Evolutionary conservation across 768 basidiomycete species (phyloP).

Genomic region (Termitomyces eurrhizus): DNA sequence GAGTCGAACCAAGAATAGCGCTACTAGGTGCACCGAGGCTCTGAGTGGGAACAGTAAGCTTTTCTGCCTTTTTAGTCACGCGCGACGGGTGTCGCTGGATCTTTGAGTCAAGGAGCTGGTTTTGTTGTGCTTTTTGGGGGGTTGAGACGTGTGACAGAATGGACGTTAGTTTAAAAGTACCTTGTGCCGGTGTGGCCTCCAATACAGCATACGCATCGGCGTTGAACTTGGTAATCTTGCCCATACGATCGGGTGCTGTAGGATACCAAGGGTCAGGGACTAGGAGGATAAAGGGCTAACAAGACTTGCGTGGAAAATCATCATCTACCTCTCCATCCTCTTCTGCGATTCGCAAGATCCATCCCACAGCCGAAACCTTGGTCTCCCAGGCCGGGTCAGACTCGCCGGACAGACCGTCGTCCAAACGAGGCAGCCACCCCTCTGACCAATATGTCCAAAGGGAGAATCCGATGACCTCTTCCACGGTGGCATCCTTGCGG

Average conservation of each 20-base stretch:
- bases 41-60: constrained; percentile 39
- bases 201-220: constrained; percentile 88
- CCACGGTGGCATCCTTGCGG: constrained; percentile 84
- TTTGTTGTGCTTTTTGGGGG: constrained; percentile 54
- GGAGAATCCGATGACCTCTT: constrained; percentile 93
- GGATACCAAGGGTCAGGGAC: constrained; percentile 5
- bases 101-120: constrained; percentile 71
- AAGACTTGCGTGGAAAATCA: constrained; percentile 81
- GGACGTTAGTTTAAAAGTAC: constrained; percentile 33
- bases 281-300: background rate
- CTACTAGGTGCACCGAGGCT: constrained; percentile 40
- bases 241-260: constrained; percentile 86
- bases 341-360: constrained; percentile 92
- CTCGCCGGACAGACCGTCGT: constrained; percentile 57
- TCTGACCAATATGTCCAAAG: constrained; percentile 94
- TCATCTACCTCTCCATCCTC: constrained; percentile 98
- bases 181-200: constrained; percentile 67
- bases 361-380: constrained; percentile 73
- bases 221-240: constrained; percentile 83
- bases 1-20: constrained; percentile 39
- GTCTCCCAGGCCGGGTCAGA: constrained; percentile 58
- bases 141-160: constrained; percentile 14
- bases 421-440: constrained; percentile 71
- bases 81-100: constrained; percentile 83
- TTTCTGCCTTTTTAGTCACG: constrained; percentile 55